Evolutionary conservation across 441 rosid genomes (phyloP).

Genomic region (Pelargonium citronellum): DNA sequence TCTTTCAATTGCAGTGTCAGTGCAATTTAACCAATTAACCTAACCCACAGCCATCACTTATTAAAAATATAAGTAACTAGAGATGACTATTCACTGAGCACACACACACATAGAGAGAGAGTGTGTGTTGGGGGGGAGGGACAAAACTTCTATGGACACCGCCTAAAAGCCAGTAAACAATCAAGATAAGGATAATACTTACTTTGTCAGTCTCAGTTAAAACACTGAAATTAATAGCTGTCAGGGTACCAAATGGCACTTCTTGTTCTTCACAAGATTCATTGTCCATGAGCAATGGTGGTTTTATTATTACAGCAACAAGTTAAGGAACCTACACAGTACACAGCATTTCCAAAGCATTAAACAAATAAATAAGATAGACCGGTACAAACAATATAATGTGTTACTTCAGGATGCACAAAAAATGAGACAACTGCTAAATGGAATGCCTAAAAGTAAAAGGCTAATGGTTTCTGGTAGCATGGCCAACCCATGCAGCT

Average conservation of each 20-base stretch:
- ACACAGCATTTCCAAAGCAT: slow-evolving; percentile 17
- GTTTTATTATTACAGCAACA: slow-evolving; percentile 20
- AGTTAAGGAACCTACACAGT: slow-evolving; percentile 29
- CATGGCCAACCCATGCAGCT: not conserved
- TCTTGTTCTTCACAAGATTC: slow-evolving; percentile 38
- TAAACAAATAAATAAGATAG: slow-evolving; percentile 10
- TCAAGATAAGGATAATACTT: slow-evolving; percentile 19
- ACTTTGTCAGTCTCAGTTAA: slow-evolving; percentile 52
- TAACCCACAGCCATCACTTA: not conserved
- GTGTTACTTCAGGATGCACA: not conserved
- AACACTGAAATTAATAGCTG: slow-evolving; percentile 47
- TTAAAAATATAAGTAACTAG: not conserved
- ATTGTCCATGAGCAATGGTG: slow-evolving; percentile 21
- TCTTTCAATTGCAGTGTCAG: not conserved
- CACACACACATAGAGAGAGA: not conserved
- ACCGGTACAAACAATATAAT: not conserved
- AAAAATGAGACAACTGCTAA: not conserved
- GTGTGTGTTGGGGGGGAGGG: no score
- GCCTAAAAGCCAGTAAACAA: slow-evolving; percentile 4
- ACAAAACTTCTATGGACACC: not conserved
- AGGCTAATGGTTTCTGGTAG: not conserved
- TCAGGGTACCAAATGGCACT: slow-evolving; percentile 45
- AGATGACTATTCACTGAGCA: not conserved
- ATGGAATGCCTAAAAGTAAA: not conserved
- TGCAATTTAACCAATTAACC: not conserved